These are phyloP conservation scores for Truncatella angustata DNA, from an alignment of 2,329 filamentous ascomycete species.

Conservation along the genomic window DNA sequence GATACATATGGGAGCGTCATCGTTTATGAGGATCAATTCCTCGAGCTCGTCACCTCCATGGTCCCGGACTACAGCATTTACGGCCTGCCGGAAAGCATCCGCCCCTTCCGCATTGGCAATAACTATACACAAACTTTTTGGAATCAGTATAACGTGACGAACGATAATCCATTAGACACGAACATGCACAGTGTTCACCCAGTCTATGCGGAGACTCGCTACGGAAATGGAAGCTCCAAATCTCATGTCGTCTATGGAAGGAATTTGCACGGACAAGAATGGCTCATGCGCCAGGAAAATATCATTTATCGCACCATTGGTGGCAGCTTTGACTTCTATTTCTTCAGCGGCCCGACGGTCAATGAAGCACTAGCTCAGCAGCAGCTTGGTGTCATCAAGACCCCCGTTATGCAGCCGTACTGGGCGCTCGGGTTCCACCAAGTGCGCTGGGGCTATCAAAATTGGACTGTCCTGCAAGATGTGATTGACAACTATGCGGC, in stretches of 20 bases:
- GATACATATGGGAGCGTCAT: conserved; percentile 63
- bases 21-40: conserved; percentile 75
- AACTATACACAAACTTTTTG: conserved; percentile 59
- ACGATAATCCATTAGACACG: conserved; percentile 59
- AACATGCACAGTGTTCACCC: conserved; percentile 79
- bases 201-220: conserved; percentile 77
- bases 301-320: conserved; percentile 75
- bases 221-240: conserved; percentile 62
- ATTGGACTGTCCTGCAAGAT: conserved; percentile 65
- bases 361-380: conserved; percentile 70
- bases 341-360: conserved; percentile 71
- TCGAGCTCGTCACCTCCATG: conserved; percentile 67
- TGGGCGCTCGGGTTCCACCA: conserved; percentile 82
- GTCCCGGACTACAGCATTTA: conserved; percentile 74
- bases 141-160: conserved; percentile 61
- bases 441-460: conserved; percentile 78
- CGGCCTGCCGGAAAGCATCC: conserved; percentile 72
- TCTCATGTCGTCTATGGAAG: conserved; percentile 77
- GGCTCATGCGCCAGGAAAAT: conserved; percentile 60
- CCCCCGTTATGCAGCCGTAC: conserved; percentile 79
- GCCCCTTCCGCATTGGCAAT: conserved; percentile 67
- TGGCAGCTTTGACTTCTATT: conserved; percentile 71
- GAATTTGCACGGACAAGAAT: conserved; percentile 74
- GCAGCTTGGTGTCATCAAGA: conserved; percentile 62
- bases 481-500: conserved; percentile 66